Conservation (phyloP, 768 basidiomycete species). For the Panaeolus cyanescens region DNA sequence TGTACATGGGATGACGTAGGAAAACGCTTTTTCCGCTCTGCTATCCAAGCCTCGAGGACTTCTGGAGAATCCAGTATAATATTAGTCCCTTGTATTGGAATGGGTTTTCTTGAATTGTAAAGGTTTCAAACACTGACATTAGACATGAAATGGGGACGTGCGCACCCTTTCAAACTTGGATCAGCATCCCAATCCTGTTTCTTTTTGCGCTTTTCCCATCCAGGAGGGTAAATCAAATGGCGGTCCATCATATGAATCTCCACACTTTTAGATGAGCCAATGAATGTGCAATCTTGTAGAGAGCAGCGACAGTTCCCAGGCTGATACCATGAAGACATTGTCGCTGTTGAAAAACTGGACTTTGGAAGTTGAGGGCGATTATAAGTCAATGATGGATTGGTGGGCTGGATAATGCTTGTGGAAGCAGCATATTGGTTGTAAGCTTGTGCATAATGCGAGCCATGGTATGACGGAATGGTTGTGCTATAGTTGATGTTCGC, state of each 20-base stretch:
- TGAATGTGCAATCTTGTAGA: conserved; percentile 65
- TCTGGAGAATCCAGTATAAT: conserved; percentile 81
- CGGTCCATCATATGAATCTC: conserved; percentile 88
- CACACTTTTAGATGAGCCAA: conserved; percentile 68
- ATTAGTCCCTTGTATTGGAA: conserved; percentile 80
- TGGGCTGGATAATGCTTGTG: conserved; percentile 6
- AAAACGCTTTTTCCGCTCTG: conserved; percentile 85
- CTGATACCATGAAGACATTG: conserved; percentile 55
- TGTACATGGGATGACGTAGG: conserved; percentile 69
- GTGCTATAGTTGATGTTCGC: conserved; percentile 6
- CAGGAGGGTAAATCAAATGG: conserved; percentile 81
- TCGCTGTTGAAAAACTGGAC: conserved; percentile 5
- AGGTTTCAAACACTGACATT: background rate
- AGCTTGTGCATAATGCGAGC: conserved; percentile 59
- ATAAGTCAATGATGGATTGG: background rate
- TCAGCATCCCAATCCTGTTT: conserved; percentile 79
- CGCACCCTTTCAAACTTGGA: conserved; percentile 78
- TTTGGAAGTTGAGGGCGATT: background rate
- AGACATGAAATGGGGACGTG: conserved; percentile 12
- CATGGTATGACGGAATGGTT: conserved; percentile 32
- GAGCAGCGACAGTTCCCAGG: conserved; percentile 62
- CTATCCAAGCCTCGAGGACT: conserved; percentile 81
- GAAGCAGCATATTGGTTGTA: conserved; percentile 36
- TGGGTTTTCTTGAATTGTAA: conserved; percentile 52
- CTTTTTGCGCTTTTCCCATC: conserved; percentile 60